phyloP scores from a whole-genome alignment of 768 basidiomycete species.

The Termitomyces titanicus region DNA sequence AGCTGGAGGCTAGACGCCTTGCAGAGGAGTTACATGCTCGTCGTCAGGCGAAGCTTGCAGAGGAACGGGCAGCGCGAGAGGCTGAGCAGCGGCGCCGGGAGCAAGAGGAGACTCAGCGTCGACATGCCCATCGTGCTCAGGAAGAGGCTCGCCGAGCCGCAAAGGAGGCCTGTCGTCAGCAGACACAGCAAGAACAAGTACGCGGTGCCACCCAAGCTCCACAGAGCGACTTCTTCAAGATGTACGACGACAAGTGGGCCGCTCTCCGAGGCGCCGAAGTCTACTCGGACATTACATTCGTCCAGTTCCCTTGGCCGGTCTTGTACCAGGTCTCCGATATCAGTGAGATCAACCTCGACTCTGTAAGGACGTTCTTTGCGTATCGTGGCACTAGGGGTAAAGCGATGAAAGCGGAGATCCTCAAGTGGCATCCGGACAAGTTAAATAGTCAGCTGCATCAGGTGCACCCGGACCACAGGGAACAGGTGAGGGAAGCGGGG shows the following conservation, averaged over 20 bases:
- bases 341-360: conserved; percentile 31
- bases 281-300: conserved; percentile 1
- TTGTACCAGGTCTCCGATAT: conserved; percentile 7
- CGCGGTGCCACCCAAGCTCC: background rate
- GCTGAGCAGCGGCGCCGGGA: conserved; percentile 1
- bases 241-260: conserved; percentile 14
- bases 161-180: conserved; percentile 1
- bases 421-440: conserved; percentile 57
- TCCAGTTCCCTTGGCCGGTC: conserved; percentile 11
- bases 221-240: conserved; percentile 2
- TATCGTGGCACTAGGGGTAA: conserved; percentile 30
- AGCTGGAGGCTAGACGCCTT: background rate
- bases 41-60: conserved; percentile 1
- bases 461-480: conserved; percentile 29
- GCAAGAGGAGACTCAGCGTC: conserved; percentile 4
- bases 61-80: background rate
- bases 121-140: background rate
- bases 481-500: conserved; percentile 30
- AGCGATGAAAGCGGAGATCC: conserved; percentile 39
- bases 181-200: conserved; percentile 1
- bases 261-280: background rate
- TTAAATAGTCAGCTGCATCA: conserved; percentile 34
- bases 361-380: conserved; percentile 36
- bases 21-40: background rate
- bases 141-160: conserved; percentile 1